Percentiles rank a stretch among this genome's conserved stretches.
Conservation (phyloP, 345 rosid species). For the Eucalyptus erythrocorys region DNA sequence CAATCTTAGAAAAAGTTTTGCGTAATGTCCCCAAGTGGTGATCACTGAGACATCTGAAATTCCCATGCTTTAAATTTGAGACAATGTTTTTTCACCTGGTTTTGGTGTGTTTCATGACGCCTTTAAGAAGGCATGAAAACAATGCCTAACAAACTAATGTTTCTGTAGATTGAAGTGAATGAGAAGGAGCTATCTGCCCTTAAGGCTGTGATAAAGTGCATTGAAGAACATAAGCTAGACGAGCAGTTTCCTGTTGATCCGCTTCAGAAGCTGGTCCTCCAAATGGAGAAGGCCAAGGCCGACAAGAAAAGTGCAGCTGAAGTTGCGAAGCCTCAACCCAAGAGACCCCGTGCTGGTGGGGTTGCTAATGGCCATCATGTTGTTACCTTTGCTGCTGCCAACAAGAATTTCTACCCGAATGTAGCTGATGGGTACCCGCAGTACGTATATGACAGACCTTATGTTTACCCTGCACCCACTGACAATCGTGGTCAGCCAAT, state of each 20-base stretch:
- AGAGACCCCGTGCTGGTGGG: slow-evolving; percentile 75
- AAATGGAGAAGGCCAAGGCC: slow-evolving; percentile 90
- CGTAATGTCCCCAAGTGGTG: not conserved
- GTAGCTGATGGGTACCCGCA: slow-evolving; percentile 65
- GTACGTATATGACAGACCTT: slow-evolving; percentile 75
- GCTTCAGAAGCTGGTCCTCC: slow-evolving; percentile 59
- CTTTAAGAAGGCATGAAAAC: not conserved
- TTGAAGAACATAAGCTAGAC: slow-evolving; percentile 94
- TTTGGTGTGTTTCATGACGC: not conserved
- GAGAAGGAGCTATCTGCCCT: slow-evolving; percentile 82
- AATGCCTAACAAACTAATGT: not conserved
- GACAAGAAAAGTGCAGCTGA: slow-evolving; percentile 85
- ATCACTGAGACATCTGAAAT: not conserved
- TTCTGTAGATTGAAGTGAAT: slow-evolving; percentile 61
- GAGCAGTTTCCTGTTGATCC: slow-evolving; percentile 63
- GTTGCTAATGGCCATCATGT: slow-evolving; percentile 56
- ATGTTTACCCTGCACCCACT: slow-evolving; percentile 44
- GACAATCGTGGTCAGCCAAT: slow-evolving; percentile 51
- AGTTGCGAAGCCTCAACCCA: slow-evolving; percentile 80
- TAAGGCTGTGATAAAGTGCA: slow-evolving; percentile 78
- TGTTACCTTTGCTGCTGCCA: slow-evolving; percentile 17
- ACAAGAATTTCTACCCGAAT: slow-evolving; percentile 53
- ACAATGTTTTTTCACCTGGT: not conserved
- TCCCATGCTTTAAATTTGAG: not conserved
- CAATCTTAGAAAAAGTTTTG: not conserved